Percentiles rank a stretch among this genome's conserved stretches.
phyloP scores from a whole-genome alignment of 495 filamentous ascomycete genomes.

The Podospora bellae-mahoneyi region DNA sequence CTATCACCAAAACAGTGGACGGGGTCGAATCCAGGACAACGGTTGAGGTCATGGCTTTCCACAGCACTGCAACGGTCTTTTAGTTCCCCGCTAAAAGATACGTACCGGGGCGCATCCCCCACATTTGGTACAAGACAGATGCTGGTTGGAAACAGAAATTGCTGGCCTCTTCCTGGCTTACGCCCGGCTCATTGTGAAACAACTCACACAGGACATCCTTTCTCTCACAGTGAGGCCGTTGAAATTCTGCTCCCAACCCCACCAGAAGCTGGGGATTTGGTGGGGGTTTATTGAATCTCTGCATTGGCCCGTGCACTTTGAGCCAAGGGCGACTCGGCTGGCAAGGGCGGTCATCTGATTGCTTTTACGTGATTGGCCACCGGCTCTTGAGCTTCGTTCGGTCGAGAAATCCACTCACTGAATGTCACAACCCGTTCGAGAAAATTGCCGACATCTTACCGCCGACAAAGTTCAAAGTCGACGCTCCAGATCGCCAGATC shows the following conservation, averaged over 20 bases:
- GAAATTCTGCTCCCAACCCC: background rate
- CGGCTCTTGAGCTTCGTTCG: background rate
- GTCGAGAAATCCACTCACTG: slow-evolving; percentile 2
- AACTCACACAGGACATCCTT: slow-evolving; percentile 1
- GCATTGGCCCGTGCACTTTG: background rate
- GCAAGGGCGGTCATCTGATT: slow-evolving; percentile 6
- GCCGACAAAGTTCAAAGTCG: background rate
- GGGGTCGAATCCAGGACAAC: background rate
- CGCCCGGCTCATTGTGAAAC: background rate
- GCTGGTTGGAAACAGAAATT: background rate
- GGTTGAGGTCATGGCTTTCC: background rate
- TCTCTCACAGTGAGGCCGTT: background rate
- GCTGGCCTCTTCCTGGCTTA: background rate
- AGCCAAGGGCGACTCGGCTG: background rate
- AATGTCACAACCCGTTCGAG: background rate
- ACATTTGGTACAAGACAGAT: background rate
- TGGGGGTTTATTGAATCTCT: background rate
- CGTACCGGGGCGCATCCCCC: background rate
- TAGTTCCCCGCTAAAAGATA: background rate
- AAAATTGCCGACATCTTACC: background rate
- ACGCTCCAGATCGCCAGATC: slow-evolving; percentile 1
- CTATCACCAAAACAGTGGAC: background rate
- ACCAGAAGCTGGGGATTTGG: slow-evolving; percentile 6
- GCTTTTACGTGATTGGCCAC: background rate
- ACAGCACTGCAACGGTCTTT: background rate